phyloP scores from a whole-genome alignment of 148 eudicot genomes.

The Polygonum aviculare region DNA sequence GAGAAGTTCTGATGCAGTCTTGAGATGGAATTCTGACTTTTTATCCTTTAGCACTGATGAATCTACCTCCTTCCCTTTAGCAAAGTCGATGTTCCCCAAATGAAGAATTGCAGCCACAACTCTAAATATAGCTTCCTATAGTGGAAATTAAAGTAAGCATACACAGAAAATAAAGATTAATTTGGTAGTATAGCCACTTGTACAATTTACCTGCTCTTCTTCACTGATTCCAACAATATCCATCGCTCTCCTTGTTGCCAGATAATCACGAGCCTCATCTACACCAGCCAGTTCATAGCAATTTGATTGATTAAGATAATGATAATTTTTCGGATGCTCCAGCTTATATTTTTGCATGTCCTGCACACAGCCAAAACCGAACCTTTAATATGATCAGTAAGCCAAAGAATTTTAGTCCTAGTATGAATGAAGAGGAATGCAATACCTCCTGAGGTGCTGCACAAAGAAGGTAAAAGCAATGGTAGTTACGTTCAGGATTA shows the following conservation, averaged over 20 bases:
- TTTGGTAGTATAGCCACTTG: neutral
- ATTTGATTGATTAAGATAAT: slow-evolving; percentile 90
- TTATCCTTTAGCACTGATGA: slow-evolving; percentile 90
- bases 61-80: slow-evolving; percentile 87
- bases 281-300: slow-evolving; percentile 78
- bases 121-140: slow-evolving; percentile 96
- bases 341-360: slow-evolving; percentile 73
- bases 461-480: slow-evolving; percentile 97
- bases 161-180: neutral
- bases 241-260: slow-evolving; percentile 97
- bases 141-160: slow-evolving; percentile 10
- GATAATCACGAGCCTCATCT: slow-evolving; percentile 84
- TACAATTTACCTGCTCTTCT: slow-evolving; percentile 57
- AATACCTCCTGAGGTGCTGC: slow-evolving; percentile 96
- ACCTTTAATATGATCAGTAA: neutral
- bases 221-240: slow-evolving; percentile 90
- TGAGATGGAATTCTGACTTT: slow-evolving; percentile 80
- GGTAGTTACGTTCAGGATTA: slow-evolving; percentile 97
- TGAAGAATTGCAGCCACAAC: slow-evolving; percentile 98
- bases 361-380: slow-evolving; percentile 31
- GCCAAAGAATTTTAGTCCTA: neutral
- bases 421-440: neutral
- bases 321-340: slow-evolving; percentile 69
- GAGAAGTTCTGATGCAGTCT: slow-evolving; percentile 81
- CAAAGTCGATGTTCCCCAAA: slow-evolving; percentile 88